Percentiles rank a stretch among this genome's conserved stretches.
These are phyloP conservation scores for Fusarium mundagurra DNA, from an alignment of 2,329 filamentous ascomycete species.

Conservation along the genomic window DNA sequence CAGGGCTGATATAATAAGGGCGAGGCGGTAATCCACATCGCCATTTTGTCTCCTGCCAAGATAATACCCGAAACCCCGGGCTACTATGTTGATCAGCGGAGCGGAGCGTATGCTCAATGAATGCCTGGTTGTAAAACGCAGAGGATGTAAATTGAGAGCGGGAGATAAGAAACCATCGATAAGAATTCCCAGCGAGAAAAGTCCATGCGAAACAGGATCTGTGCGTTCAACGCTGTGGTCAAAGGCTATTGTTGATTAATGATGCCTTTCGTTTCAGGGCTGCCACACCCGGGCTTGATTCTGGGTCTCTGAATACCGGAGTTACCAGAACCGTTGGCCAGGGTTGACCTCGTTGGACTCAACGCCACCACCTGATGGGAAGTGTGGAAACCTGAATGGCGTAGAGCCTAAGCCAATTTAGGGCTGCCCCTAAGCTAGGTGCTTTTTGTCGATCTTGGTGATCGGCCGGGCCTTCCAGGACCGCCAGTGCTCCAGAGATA, in stretches of 20 bases:
- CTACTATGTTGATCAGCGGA: constrained; percentile 3
- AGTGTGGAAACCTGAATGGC: neutral
- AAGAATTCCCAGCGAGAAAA: neutral
- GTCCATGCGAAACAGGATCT: neutral
- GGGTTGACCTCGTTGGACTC: constrained; percentile 17
- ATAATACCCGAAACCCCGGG: neutral
- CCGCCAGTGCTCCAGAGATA: constrained; percentile 27
- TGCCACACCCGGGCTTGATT: constrained; percentile 24
- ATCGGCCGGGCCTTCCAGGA: constrained; percentile 34
- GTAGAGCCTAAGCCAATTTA: constrained; percentile 15
- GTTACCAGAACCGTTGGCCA: constrained; percentile 24
- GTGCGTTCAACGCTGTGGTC: constrained; percentile 13
- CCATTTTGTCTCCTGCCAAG: neutral
- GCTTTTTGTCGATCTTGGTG: constrained; percentile 39
- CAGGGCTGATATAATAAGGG: constrained; percentile 20
- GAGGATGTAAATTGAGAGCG: neutral
- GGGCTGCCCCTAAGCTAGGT: constrained; percentile 32
- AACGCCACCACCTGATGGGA: constrained; percentile 19
- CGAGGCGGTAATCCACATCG: constrained; percentile 24
- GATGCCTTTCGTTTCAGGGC: constrained; percentile 38
- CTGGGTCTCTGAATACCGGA: constrained; percentile 23
- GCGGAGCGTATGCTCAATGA: neutral
- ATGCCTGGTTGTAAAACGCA: neutral
- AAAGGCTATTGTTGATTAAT: constrained; percentile 23
- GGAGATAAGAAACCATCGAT: neutral